Evolutionary conservation across 495 filamentous ascomycete genomes (phyloP), one percentile per base, ranked within the genome.

Genomic region (Trichoderma orchidacearum): DNA sequence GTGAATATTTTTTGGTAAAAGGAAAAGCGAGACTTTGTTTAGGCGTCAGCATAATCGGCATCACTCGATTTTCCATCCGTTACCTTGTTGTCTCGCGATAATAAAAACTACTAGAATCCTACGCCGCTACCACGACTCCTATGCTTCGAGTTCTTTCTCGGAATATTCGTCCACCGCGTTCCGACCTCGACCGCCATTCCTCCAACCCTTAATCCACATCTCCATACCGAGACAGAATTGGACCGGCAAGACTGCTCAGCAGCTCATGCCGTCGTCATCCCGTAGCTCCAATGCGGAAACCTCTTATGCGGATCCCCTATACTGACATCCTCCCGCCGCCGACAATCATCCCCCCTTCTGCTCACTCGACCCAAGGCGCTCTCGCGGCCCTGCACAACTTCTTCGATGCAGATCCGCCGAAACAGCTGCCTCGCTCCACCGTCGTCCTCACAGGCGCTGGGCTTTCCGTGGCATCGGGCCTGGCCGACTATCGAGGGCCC

Each of bases 401-500:
- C 75, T 76, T 97, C 48, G 74, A 75, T 12, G 70, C 84, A 13
- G 72, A 79, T 30, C 68, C 80, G 21, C 71, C 79, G 11, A 67
- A 66, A 3, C 73, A 72, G 5, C 63, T 81, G 34, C 72, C 76
- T 57, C 56, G 61, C 1, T 66, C 67, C 2, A 72, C 71, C 0
- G 85, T 92, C n/a, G 76, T 96, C 21, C 79, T 98, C 48, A 88
- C 92, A 0, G 93, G 93, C 11, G 93, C 93, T 9, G 93, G 93
- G 2, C 87, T 98, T 53, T 95, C 89, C 1, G 93, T 97, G 23
- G 88, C 89, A 17, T 95, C 89, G 29, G 93, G 93, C 5, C 75
- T 98, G 30, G 87, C 92, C 7, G 93, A 97, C 71, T 98, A 98
- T 67, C 79, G 93, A 53, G 93, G 93, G 5, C 75, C 80, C 30